Percentiles rank a stretch among this genome's conserved stretches.
These are phyloP conservation scores for Hypoxylon fragiforme DNA, from an alignment of 495 filamentous ascomycete species.

Conservation along the genomic window DNA sequence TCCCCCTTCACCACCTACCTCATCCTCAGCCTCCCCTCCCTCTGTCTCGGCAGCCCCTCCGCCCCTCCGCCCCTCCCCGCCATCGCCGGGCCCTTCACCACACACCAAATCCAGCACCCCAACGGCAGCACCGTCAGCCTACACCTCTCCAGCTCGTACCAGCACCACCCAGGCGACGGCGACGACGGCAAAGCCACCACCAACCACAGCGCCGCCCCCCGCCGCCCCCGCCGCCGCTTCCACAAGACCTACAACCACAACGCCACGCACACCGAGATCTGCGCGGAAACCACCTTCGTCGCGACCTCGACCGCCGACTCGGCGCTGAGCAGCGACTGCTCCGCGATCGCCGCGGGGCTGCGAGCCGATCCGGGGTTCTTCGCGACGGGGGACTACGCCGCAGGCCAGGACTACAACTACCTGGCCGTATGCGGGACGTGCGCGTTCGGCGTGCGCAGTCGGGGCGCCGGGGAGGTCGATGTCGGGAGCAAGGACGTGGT, in stretches of 20 bases:
- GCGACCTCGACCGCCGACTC: conserved; percentile 9
- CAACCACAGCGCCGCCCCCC: too few relatives aligned
- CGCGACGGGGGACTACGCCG: conserved; percentile 15
- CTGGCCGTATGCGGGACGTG: conserved; percentile 18
- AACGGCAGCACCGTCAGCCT: conserved; percentile 9
- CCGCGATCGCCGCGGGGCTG: conserved; percentile 11
- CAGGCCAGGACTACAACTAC: conserved; percentile 3
- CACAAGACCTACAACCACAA: conserved; percentile 15
- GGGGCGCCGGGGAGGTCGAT: conserved; percentile 7
- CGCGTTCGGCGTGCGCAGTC: conserved; percentile 23
- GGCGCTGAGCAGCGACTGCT: conserved; percentile 18
- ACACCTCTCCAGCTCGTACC: conserved; percentile 12
- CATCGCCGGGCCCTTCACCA: neutral
- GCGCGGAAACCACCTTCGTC: conserved; percentile 27
- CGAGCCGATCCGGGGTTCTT: conserved; percentile 14
- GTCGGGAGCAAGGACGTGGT: conserved; percentile 25
- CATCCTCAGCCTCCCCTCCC: neutral
- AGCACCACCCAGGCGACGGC: neutral
- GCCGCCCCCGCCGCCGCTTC: too few relatives aligned
- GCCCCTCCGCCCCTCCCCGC: neutral
- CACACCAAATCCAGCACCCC: conserved; percentile 9
- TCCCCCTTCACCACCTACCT: neutral
- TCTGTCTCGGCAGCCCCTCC: neutral
- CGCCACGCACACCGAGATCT: conserved; percentile 13
- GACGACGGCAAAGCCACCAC: conserved; percentile 1